Evolutionary conservation across 75 land plant species (phyloP).

Genomic region (Ceratopteris richardii): DNA sequence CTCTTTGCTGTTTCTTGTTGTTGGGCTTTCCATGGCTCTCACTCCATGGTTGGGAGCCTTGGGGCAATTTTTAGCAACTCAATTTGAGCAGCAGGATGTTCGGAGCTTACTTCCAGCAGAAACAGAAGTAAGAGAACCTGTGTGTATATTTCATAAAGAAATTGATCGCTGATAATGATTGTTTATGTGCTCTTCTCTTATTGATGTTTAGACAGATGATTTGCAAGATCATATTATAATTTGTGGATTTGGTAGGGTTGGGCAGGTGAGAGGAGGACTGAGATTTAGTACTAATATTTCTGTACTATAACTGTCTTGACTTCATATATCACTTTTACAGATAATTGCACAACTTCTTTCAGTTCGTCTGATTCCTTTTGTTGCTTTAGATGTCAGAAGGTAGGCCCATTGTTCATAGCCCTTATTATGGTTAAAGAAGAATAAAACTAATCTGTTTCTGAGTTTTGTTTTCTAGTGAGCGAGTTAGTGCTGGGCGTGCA

Average conservation of each 20-base stretch:
- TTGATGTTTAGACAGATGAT: constrained; percentile 78
- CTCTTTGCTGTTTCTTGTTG: constrained; percentile 86
- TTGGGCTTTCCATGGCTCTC: constrained; percentile 92
- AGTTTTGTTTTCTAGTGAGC: constrained; percentile 51
- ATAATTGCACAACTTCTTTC: constrained; percentile 95
- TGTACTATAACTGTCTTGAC: no score
- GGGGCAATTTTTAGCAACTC: constrained; percentile 83
- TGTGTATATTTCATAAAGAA: background rate
- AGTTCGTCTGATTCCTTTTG: constrained; percentile 91
- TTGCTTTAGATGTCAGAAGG: constrained; percentile 98
- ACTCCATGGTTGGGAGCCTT: constrained; percentile 98
- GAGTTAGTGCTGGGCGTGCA: constrained; percentile 89
- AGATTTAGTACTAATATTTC: background rate
- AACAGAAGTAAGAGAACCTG: constrained; percentile 56
- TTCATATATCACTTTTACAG: constrained; percentile 48
- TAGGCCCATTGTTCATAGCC: constrained; percentile 8
- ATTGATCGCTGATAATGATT: no score
- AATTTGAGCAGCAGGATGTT: constrained; percentile 96
- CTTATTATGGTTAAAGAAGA: background rate
- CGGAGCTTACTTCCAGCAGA: constrained; percentile 90
- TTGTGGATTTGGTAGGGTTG: constrained; percentile 99
- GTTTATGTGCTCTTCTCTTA: no score
- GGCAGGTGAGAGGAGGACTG: constrained; percentile 51
- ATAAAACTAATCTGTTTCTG: no score
- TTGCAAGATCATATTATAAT: constrained; percentile 92